Evolutionary conservation across 805 yeast species (phyloP), one percentile per base, ranked within the genome.

Genomic region (Starmerella tilneyi): DNA sequence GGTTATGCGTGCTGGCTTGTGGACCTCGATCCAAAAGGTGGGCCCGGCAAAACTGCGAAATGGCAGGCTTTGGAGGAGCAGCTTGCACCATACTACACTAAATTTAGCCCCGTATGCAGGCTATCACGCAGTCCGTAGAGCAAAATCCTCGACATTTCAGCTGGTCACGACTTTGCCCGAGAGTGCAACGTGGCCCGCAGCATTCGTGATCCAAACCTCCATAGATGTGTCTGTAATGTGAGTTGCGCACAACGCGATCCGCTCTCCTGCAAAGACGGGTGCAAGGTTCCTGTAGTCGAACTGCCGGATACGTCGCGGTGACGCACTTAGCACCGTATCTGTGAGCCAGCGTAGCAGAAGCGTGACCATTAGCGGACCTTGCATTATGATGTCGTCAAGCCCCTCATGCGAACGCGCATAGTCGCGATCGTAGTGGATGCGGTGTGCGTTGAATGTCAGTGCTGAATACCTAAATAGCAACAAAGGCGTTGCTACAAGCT

Each of bases 361-460:
- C 8, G 81, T 77, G 1, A 82, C 72, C 47, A 82, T 65, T 43
- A 88, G 67, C 0, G 96, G 96, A 0, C 95, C 98, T 36, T 84
- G 94, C 0, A 81, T 78, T 1, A 89, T 63, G 0, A 79, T 60
- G 28, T 68, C 66, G 0, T 79, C 78, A 41, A 84, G 74, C 1
- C 73, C 69, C 56, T 89, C 97, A 2, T 55, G 56, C 0, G 58
- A 45, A 3, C 44, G 53, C 7, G 84, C 71, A 59, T 83, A 84
- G 1, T 52, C 51, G 5, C 61, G 59, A 57, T 84, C 83, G 60
- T 77, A 79, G 63, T 89, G 98, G 31, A 89, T 84, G 47, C 73
- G 71, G 62, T 89, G 98, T 3, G 94, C 70, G 59, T 89, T 89
- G 64, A 78, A 79, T 1, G 92, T 79, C 43, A 92, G 60, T 11